Evolutionary conservation across 176 grass and related monocot genomes (phyloP), one percentile per base, ranked within the genome.

Genomic region (Carex cristatella): DNA sequence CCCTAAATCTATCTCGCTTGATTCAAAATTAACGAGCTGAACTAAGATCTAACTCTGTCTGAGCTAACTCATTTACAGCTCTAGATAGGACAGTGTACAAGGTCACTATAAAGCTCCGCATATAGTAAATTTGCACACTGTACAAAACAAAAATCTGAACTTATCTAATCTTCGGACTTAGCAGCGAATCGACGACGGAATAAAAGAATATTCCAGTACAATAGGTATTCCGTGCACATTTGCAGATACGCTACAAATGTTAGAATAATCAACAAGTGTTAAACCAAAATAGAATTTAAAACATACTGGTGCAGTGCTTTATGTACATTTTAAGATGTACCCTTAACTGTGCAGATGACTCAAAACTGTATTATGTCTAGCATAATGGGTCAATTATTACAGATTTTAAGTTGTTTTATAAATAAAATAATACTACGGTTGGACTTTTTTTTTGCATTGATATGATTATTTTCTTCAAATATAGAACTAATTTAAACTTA

Each of bases 151-250:
- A 10, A n/a, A 63, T 63, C 19, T 42, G 4, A 42, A 37, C 32
- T 69, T n/a, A 15, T 69, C 67, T 5, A 69, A 32, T 2, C 12
- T 77, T 14, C 30, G 72, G 48, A 30, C 71, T 35, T 12, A 82
- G 61, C 10, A 83, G 61, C 15, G 80, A 66, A 83, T 83, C 80
- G 80, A 32, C 80, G 80, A 83, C 80, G 80, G 80, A 83, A 83
- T 67, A 83, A 83, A 83, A 16, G 80, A 49, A 83, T 83, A 83
- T 83, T 83, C 80, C 16, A 44, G 0, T 53, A 54, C 40, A 33
- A 16, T 12, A 30, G 59, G 23, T 64, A 38, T 66, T 62, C 33
- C n/a, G 38, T 65, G 35, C 55, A 73, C 38, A 19, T 37, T 61
- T 82, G 15, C 16, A 53, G 10, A 82, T 82, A n/a, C 14, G 33